Evolutionary conservation across 1,139 yeast species (phyloP), one percentile per base, ranked within the genome.

Genomic region (Pichiaceae sp.): DNA sequence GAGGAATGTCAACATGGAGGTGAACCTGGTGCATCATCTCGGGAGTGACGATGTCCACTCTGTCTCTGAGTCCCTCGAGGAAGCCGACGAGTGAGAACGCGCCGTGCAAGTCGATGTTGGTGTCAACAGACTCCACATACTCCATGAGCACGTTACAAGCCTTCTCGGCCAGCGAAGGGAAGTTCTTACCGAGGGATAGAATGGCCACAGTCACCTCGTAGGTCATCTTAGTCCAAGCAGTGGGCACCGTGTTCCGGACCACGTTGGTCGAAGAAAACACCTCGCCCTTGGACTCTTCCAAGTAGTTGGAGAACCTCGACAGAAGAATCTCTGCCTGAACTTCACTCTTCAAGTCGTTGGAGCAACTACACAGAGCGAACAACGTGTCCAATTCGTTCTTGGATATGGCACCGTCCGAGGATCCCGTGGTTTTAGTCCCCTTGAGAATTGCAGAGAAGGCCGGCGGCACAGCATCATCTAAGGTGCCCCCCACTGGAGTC

Each of bases 331-430:
- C 54, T 1, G 83, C 87, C 40, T 78, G 78, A 4, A 53, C 55
- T 17, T 58, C 52, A 35, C 66, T 64, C 41, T 62, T 53, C 9
- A 75, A 65, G 27, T 50, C 52, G 2, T 57, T 45, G 7, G 79
- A 68, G 16, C 85, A 65, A 18, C 68, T 68, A 38, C 84, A 74
- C 20, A 86, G 59, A 0, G 95, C 85, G 36, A 78, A 52, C 39
- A 87, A 60, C 4, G 80, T 75, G 51, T 87, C 95, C 50, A 78
- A 70, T 54, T 86, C 95, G 37, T 71, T 72, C 26, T 64, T 53
- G 2, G 70, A 56, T 36, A 76, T 63, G 1, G 76, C 72, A 16
- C 66, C 24, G 1, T 36, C 33, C 4, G 49, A 35, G 4, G 42
- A 34, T n/a, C 38, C 41, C 12, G 38, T 9, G 17, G 28, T 37